Evolutionary conservation across 495 filamentous ascomycete genomes (phyloP), one percentile per base, ranked within the genome.

Genomic region (Daldinia loculata): DNA sequence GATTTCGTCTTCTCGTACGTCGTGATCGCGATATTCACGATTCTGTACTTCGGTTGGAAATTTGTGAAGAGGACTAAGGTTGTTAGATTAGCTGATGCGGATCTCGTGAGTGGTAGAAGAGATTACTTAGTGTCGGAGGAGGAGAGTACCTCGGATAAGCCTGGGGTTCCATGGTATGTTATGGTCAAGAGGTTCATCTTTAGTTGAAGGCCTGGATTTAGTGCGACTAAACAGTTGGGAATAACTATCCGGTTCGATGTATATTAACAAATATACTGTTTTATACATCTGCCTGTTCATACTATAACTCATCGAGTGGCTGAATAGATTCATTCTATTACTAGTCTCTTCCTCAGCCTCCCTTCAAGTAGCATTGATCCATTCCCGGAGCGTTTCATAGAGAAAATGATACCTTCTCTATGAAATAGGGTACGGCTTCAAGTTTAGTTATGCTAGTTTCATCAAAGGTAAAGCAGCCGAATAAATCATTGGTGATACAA

Each of bases 11-110:
- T 75, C 56, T 68, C 70, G 19, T 91, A 91, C 66, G 79, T 87
- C 45, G 87, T 88, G 5, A 77, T 92, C 15, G 81, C 81, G 7
- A 79, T 89, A 64, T 91, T 89, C 69, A 74, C 79, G 19, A 45
- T 83, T 11, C 78, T 91, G 9, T 91, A 86, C 67, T 50, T 84
- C 12, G 82, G 43, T 9, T 48, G 43, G 43, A 48, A 48, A 9
- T 11, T 48, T 0, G 43, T 48, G 17, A 48, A 48, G 43, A 24
- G 8, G 43, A 48, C 43, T 14, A 24, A 4, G 43, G 7, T 48
- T 24, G 19, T 48, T 22, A 7, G 19, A 11, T 48, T 48, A 6
- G 19, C 43, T 12, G 17, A 48, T 8, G 43, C 3, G 19, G 43
- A 48, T 12, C 43, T 48, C 9, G 43, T 48, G 43, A 48, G 17